These are phyloP conservation scores for Aspergillus bombycis DNA, from an alignment of 2,329 filamentous ascomycete species.

Conservation along the genomic window DNA sequence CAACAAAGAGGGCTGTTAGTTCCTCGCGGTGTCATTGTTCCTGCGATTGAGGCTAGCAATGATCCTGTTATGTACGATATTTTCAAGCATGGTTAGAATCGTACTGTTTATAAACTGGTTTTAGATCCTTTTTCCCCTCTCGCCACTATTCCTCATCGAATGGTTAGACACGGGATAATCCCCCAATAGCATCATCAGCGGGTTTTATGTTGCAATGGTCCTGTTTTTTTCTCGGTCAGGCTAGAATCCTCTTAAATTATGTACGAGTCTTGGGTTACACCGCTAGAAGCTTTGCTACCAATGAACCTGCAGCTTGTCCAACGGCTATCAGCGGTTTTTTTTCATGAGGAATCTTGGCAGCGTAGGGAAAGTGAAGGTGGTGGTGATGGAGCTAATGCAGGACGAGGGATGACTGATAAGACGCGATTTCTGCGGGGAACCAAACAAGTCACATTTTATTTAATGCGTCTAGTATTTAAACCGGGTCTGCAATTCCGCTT, in stretches of 20 bases:
- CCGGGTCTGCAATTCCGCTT: background rate
- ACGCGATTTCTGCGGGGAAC: background rate
- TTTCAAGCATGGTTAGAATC: no score
- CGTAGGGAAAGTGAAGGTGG: background rate
- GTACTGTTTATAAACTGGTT: background rate
- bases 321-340: conserved; percentile 9
- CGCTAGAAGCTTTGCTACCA: conserved; percentile 6
- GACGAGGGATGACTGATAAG: background rate
- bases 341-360: conserved; percentile 6
- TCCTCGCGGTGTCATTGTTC: background rate
- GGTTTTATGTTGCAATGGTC: background rate
- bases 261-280: conserved; percentile 15
- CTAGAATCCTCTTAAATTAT: background rate
- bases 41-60: background rate
- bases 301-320: background rate
- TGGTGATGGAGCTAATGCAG: conserved; percentile 1
- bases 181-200: background rate
- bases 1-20: background rate
- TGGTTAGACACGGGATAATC: background rate
- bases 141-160: background rate
- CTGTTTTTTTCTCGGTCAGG: background rate
- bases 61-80: background rate
- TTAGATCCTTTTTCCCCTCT: background rate
- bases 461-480: background rate
- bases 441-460: no score